A percentile compares a stretch with the other conserved stretches of the same genome.
Evolutionary conservation across 2,329 filamentous ascomycete species (phyloP).

Genomic region (Onygena corvina): DNA sequence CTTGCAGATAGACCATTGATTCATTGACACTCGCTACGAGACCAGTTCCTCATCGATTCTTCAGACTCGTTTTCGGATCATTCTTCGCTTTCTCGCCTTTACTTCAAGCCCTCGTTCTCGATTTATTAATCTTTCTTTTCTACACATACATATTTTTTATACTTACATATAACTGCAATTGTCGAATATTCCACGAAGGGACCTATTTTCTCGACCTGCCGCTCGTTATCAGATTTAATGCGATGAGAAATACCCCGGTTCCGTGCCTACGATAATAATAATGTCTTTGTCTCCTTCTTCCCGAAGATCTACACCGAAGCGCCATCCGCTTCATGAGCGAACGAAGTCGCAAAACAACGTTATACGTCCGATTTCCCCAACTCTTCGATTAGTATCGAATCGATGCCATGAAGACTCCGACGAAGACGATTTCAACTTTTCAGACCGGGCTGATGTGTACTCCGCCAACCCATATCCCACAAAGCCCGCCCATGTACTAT

Average conservation of each 20-base stretch:
- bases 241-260: constrained; percentile 8
- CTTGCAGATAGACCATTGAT: not conserved
- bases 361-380: constrained; percentile 21
- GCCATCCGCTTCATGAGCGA: constrained; percentile 37
- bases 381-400: constrained; percentile 28
- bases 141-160: constrained; percentile 11
- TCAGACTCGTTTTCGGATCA: constrained; percentile 9
- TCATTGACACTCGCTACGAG: not conserved
- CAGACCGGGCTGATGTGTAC: constrained; percentile 29
- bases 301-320: constrained; percentile 24
- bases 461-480: constrained; percentile 36
- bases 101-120: not conserved
- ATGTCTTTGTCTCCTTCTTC: constrained; percentile 13
- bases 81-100: not conserved
- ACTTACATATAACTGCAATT: constrained; percentile 1
- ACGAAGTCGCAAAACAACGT: constrained; percentile 37
- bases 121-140: constrained; percentile 9
- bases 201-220: constrained; percentile 5
- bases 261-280: not conserved
- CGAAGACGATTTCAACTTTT: not conserved
- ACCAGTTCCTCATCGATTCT: not conserved
- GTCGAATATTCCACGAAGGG: constrained; percentile 5
- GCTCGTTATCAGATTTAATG: constrained; percentile 20
- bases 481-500: constrained; percentile 36
- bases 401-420: constrained; percentile 13